Evolutionary conservation across 2,329 filamentous ascomycete genomes (phyloP), one percentile per base, ranked within the genome.

Genomic region (Diaporthe batatas): DNA sequence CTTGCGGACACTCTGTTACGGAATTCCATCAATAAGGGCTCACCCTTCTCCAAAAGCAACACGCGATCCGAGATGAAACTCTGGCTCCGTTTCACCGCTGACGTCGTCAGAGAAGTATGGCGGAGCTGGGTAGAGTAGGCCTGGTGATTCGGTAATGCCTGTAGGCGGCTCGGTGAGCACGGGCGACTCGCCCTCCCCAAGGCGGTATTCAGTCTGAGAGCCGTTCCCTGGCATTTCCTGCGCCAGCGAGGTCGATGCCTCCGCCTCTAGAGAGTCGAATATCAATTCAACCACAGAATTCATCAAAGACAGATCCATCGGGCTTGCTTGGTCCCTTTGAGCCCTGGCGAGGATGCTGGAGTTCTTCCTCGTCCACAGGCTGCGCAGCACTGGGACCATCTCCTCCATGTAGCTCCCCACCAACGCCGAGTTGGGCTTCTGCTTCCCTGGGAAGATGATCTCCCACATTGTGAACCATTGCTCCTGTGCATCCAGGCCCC

Each of bases 401-500:
- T 70, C 68, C 42, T 70, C 68, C 23, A 47, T 59, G 2, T 53
- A 39, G 4, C n/a, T 70, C 3, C 68, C 68, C 2, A 70, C n/a
- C 4, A 18, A 59, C 1, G 44, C 29, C 1, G 68, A 70, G 3
- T 6, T 34, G 6, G 68, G 68, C 6, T 12, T 29, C 23, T 14
- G 2, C n/a, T 59, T 18, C 16, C 11, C 44, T 1, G 54, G 54
- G 21, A 70, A 70, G n/a, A 70, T 49, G 6, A 70, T 51, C 4
- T 58, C 32, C 68, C 68, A 70, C n/a, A 70, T 59, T 7, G 59
- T 32, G n/a, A 49, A 70, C 54, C 68, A 70, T 25, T 70, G 54
- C 0, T 14, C 32, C 29, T 59, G 39, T 11, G 23, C 2, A 16
- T 29, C 25, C 18, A 49, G 21, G 2, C 23, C 36, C 2, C 68